These are phyloP conservation scores for Panicum miliaceum DNA, from an alignment of 176 grass and related monocot species.

Conservation along the genomic window DNA sequence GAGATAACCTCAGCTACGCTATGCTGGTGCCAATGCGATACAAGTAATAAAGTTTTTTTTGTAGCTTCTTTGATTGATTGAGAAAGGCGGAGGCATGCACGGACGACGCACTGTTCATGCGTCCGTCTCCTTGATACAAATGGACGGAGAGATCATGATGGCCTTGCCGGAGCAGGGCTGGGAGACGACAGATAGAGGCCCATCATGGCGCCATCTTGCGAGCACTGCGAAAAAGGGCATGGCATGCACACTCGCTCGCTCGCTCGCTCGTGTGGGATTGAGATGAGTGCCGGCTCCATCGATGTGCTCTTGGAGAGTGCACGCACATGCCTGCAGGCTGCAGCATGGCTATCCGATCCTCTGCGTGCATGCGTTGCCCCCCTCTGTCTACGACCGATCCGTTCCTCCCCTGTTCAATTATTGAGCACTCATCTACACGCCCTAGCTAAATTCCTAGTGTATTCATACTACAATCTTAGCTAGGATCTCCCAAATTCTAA, in stretches of 20 bases:
- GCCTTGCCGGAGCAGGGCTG: neutral
- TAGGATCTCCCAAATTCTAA: no score
- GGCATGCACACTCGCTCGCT: neutral
- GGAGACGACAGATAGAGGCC: neutral
- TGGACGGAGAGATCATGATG: constrained; percentile 25
- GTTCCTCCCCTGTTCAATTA: neutral
- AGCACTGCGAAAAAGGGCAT: constrained; percentile 40
- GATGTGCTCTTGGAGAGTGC: constrained; percentile 14
- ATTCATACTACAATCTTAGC: no score
- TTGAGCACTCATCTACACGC: constrained; percentile 38
- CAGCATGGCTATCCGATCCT: constrained; percentile 19
- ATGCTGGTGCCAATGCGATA: neutral
- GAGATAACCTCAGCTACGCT: no score
- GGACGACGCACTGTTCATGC: neutral
- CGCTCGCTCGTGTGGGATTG: constrained; percentile 29
- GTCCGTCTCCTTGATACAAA: neutral
- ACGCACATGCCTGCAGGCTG: constrained; percentile 27
- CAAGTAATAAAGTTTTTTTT: neutral
- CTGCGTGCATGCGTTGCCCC: constrained; percentile 7
- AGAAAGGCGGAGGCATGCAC: no score
- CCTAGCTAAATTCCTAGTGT: neutral
- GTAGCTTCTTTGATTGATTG: neutral
- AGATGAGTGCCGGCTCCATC: constrained; percentile 26
- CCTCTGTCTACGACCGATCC: neutral
- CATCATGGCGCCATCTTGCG: constrained; percentile 56